Evolutionary conservation across 2,329 filamentous ascomycete genomes (phyloP).

Genomic region (Neofusicoccum sp.): DNA sequence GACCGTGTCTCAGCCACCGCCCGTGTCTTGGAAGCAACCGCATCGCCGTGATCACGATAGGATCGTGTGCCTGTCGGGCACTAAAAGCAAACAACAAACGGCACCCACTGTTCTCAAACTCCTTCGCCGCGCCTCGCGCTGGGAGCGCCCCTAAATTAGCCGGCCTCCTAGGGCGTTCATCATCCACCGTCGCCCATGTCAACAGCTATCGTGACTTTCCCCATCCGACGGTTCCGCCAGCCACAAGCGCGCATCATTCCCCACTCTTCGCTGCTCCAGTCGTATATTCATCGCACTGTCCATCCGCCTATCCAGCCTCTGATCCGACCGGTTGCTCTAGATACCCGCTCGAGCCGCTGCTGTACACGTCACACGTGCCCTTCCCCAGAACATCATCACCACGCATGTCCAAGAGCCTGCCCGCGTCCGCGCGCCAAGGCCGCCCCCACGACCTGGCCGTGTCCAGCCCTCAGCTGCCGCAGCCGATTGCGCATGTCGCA

Average conservation of each 20-base stretch:
- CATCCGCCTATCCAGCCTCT: slow-evolving; percentile 14
- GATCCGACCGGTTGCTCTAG: slow-evolving; percentile 10
- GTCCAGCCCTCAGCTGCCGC: background rate
- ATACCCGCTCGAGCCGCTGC: slow-evolving; percentile 12
- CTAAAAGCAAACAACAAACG: slow-evolving; percentile 6
- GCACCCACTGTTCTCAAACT: background rate
- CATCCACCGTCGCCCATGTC: background rate
- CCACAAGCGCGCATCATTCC: slow-evolving; percentile 16
- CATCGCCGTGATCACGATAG: slow-evolving; percentile 2
- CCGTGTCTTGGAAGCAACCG: slow-evolving; percentile 11
- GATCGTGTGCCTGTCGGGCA: background rate
- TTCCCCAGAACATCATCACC: slow-evolving; percentile 6
- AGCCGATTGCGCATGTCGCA: background rate
- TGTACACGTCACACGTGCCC: slow-evolving; percentile 19
- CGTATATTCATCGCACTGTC: slow-evolving; percentile 19
- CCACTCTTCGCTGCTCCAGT: slow-evolving; percentile 14
- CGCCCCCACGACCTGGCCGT: slow-evolving; percentile 9
- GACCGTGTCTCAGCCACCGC: slow-evolving; percentile 19
- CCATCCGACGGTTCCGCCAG: background rate
- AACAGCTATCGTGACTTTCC: slow-evolving; percentile 21
- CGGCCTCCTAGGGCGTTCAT: background rate
- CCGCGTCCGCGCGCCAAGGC: background rate
- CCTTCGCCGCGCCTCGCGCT: background rate
- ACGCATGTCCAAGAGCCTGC: background rate
- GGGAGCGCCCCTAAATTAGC: background rate